phyloP scores from a whole-genome alignment of 2,329 filamentous ascomycete species.

The Stagonosporopsis chrysanthemi region DNA sequence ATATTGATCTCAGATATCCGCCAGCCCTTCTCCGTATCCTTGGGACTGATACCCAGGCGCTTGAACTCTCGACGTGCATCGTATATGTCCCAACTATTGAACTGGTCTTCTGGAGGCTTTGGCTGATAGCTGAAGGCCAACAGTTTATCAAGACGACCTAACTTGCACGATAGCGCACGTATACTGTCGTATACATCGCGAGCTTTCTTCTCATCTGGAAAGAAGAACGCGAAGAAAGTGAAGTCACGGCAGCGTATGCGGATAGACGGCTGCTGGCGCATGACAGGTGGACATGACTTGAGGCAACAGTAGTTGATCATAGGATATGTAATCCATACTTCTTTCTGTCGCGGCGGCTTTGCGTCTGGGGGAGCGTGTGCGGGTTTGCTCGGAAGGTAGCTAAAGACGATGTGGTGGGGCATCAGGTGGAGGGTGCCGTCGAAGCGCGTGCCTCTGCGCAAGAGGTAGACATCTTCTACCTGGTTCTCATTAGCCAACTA shows the following conservation, averaged over 20 bases:
- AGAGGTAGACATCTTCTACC: slow-evolving; percentile 69
- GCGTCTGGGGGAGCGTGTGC: slow-evolving; percentile 46
- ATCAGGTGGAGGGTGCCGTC: slow-evolving; percentile 68
- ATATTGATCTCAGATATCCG: slow-evolving; percentile 88
- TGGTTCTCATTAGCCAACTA: slow-evolving; percentile 35
- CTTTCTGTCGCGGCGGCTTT: slow-evolving; percentile 62
- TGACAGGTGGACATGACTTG: slow-evolving; percentile 73
- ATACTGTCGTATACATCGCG: slow-evolving; percentile 90
- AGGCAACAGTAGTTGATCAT: slow-evolving; percentile 85
- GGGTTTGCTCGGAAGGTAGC: slow-evolving; percentile 58
- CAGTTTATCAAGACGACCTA: slow-evolving; percentile 84
- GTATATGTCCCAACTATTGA: slow-evolving; percentile 86
- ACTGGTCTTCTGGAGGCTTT: slow-evolving; percentile 72
- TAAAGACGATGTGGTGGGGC: slow-evolving; percentile 71
- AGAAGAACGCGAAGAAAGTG: slow-evolving; percentile 90
- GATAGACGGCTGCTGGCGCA: slow-evolving; percentile 79
- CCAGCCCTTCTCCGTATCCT: slow-evolving; percentile 82
- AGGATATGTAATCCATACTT: slow-evolving; percentile 94
- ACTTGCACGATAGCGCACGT: slow-evolving; percentile 77
- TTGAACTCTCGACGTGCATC: slow-evolving; percentile 85
- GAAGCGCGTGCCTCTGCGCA: slow-evolving; percentile 63
- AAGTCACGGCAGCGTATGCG: slow-evolving; percentile 92
- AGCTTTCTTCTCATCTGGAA: slow-evolving; percentile 74
- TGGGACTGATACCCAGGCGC: slow-evolving; percentile 84
- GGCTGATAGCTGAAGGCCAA: slow-evolving; percentile 89